Evolutionary conservation across 2,329 filamentous ascomycete species (phyloP).

Genomic region (Simplicillium sp.): DNA sequence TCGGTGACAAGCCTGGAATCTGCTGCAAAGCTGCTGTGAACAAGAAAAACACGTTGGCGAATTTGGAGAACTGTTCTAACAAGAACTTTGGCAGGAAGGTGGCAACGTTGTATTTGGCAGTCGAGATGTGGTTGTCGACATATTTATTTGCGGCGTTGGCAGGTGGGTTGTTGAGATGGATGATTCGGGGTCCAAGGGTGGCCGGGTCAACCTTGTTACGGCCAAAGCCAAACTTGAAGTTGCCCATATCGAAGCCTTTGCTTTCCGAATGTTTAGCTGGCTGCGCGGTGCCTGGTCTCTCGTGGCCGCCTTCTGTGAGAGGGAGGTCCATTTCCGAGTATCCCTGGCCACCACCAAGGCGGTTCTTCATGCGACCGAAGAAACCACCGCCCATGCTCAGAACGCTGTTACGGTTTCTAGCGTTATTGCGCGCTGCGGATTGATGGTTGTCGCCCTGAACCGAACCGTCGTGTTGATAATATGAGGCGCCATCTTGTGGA

Average conservation of each 20-base stretch:
- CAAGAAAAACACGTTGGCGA: conserved; percentile 98
- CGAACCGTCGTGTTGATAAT: conserved; percentile 68
- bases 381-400: conserved; percentile 79
- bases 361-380: conserved; percentile 79
- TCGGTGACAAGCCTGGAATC: conserved; percentile 89
- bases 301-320: conserved; percentile 63
- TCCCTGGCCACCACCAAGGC: conserved; percentile 74
- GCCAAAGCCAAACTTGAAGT: conserved; percentile 90
- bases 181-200: conserved; percentile 82
- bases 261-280: conserved; percentile 29
- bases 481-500: conserved; percentile 66
- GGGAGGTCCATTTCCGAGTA: conserved; percentile 99
- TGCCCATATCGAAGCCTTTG: conserved; percentile 52
- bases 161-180: conserved; percentile 91
- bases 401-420: conserved; percentile 79
- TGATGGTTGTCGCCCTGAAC: conserved; percentile 45
- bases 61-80: conserved; percentile 97
- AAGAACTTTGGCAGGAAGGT: conserved; percentile 96
- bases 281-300: conserved; percentile 28
- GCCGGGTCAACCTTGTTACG: conserved; percentile 79
- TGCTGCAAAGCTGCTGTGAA: conserved; percentile 93
- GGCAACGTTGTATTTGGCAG: conserved; percentile 89
- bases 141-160: conserved; percentile 87
- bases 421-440: conserved; percentile 32
- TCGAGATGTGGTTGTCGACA: conserved; percentile 93